A percentile compares a stretch with the other conserved stretches of the same genome.
phyloP scores from a whole-genome alignment of 345 rosid species.

The Nephelium lappaceum region DNA sequence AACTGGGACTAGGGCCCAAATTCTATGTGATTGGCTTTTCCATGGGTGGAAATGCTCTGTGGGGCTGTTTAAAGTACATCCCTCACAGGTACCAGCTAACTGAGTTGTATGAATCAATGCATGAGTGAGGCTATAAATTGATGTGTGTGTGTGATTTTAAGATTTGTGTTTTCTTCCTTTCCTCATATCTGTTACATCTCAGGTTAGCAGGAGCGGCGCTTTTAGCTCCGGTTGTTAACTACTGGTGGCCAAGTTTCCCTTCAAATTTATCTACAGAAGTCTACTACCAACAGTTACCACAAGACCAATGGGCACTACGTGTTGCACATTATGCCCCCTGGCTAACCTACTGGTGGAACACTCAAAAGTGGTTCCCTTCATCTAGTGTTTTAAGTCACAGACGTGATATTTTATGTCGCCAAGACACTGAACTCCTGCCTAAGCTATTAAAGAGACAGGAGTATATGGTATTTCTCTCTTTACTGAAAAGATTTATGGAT shows the following conservation, averaged over 20 bases:
- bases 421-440: conserved; percentile 44
- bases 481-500: background rate
- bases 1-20: conserved; percentile 56
- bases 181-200: conserved; percentile 2
- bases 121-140: background rate
- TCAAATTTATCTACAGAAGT: conserved; percentile 51
- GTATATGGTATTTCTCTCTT: conserved; percentile 25
- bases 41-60: conserved; percentile 56
- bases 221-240: conserved; percentile 59
- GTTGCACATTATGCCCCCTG: conserved; percentile 65
- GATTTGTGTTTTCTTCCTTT: background rate
- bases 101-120: background rate
- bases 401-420: conserved; percentile 32
- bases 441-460: conserved; percentile 22
- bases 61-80: conserved; percentile 72
- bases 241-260: conserved; percentile 64
- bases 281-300: conserved; percentile 37
- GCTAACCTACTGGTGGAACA: conserved; percentile 79
- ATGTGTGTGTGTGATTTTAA: background rate
- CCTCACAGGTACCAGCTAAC: conserved; percentile 55
- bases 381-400: conserved; percentile 37
- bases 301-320: conserved; percentile 61
- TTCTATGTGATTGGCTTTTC: conserved; percentile 57
- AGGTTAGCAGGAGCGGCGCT: conserved; percentile 63
- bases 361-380: conserved; percentile 56